phyloP scores from a whole-genome alignment of 2,329 filamentous ascomycete species.

The Ophiostoma ulmi region DNA sequence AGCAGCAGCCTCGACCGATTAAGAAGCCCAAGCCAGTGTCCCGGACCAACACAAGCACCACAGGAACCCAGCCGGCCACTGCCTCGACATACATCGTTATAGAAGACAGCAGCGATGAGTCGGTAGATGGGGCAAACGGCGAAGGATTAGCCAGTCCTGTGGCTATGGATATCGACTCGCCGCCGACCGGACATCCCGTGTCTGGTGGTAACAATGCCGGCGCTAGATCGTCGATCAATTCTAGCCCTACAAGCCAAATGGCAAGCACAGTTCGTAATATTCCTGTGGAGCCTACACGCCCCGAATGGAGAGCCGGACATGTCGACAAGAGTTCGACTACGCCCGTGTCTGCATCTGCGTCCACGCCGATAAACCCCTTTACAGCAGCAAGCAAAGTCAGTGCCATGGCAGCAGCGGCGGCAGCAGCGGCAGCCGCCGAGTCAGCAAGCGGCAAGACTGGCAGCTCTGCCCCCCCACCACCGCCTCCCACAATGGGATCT shows the following conservation, averaged over 20 bases:
- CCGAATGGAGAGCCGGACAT: constrained; percentile 55
- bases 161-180: constrained; percentile 62
- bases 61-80: not conserved
- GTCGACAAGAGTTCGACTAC: constrained; percentile 30
- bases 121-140: not conserved
- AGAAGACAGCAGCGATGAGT: constrained; percentile 37
- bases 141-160: constrained; percentile 43
- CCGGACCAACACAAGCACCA: constrained; percentile 29
- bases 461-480: not conserved
- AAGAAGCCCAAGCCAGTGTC: constrained; percentile 59
- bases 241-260: constrained; percentile 26
- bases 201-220: not conserved
- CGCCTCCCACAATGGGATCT: constrained; percentile 42
- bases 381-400: constrained; percentile 27
- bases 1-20: constrained; percentile 36
- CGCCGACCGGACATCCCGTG: constrained; percentile 32
- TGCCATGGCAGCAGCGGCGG: constrained; percentile 26
- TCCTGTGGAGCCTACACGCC: constrained; percentile 53
- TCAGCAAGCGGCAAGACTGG: not conserved
- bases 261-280: constrained; percentile 47
- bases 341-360: constrained; percentile 18
- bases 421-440: constrained; percentile 3
- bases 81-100: constrained; percentile 32
- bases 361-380: not conserved
- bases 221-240: not conserved